A percentile compares a stretch with the other conserved stretches of the same genome.
phyloP scores from a whole-genome alignment of 1,284 basidiomycete genomes.

The Fomitopsis palustris region DNA sequence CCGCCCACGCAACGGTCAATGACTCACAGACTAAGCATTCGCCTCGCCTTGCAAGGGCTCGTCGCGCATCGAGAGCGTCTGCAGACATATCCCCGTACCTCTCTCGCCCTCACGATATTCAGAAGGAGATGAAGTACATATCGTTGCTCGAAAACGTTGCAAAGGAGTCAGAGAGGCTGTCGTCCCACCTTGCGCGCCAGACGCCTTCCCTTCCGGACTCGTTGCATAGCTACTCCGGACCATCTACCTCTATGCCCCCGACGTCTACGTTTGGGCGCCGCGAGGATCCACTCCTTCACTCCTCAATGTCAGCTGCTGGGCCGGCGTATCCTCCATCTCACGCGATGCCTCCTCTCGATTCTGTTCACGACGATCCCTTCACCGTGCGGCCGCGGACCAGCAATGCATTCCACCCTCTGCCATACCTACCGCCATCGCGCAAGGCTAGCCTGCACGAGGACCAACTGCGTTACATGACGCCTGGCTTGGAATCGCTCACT shows the following conservation, averaged over 20 bases:
- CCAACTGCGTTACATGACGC: conserved; percentile 42
- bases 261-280: conserved; percentile 12
- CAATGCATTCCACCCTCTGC: conserved; percentile 44
- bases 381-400: conserved; percentile 60
- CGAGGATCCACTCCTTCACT: conserved; percentile 29
- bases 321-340: conserved; percentile 1
- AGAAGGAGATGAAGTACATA: conserved; percentile 65
- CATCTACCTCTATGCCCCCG: conserved; percentile 20
- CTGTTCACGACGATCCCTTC: conserved; percentile 39
- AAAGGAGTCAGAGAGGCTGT: conserved; percentile 64
- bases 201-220: conserved; percentile 5
- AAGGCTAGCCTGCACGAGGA: conserved; percentile 51
- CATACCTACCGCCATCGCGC: conserved; percentile 27
- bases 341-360: conserved; percentile 13
- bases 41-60: conserved; percentile 9
- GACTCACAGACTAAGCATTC: background rate
- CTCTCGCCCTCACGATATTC: conserved; percentile 47
- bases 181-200: conserved; percentile 36
- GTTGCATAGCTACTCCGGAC: conserved; percentile 8
- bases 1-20: background rate
- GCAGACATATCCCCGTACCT: conserved; percentile 67
- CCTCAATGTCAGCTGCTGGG: conserved; percentile 23
- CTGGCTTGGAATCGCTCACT: conserved; percentile 18
- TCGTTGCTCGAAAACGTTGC: conserved; percentile 73
- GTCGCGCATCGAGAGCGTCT: conserved; percentile 28